These are phyloP conservation scores for Talaromyces liani DNA, from an alignment of 495 filamentous ascomycete genomes.

Conservation along the genomic window DNA sequence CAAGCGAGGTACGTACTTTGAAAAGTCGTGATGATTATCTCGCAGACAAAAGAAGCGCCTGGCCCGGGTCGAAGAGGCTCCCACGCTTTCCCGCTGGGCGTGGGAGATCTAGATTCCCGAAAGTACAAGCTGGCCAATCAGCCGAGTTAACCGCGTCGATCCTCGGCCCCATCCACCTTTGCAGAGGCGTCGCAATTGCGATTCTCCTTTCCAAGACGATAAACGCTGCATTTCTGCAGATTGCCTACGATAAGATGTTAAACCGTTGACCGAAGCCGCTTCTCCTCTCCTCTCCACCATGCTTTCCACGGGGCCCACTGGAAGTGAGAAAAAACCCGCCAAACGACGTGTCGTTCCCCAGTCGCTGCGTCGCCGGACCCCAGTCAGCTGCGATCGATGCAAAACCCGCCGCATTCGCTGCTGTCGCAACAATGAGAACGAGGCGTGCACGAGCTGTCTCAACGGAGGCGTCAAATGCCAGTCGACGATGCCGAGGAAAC, in stretches of 20 bases:
- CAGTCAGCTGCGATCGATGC: conserved; percentile 4
- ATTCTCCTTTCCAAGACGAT: background rate
- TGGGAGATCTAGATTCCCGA: background rate
- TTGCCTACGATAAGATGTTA: background rate
- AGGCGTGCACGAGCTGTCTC: conserved; percentile 3
- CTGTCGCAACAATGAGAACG: conserved; percentile 6
- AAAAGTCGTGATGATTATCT: too few relatives aligned
- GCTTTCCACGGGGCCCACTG: background rate
- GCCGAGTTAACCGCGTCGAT: background rate
- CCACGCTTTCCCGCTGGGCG: background rate
- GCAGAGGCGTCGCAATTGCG: background rate
- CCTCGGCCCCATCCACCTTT: background rate
- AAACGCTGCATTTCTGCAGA: background rate
- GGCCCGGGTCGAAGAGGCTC: background rate
- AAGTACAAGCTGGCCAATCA: background rate
- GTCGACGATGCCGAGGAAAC: conserved; percentile 39
- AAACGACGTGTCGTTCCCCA: conserved; percentile 1
- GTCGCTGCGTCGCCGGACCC: background rate
- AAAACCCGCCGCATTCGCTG: conserved; percentile 6
- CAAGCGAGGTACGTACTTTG: background rate
- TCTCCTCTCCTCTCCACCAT: background rate
- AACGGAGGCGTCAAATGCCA: conserved; percentile 32
- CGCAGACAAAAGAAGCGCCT: background rate
- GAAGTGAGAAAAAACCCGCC: background rate
- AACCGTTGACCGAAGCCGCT: background rate